Evolutionary conservation across 441 rosid species (phyloP).

Genomic region (Kokia cookei): DNA sequence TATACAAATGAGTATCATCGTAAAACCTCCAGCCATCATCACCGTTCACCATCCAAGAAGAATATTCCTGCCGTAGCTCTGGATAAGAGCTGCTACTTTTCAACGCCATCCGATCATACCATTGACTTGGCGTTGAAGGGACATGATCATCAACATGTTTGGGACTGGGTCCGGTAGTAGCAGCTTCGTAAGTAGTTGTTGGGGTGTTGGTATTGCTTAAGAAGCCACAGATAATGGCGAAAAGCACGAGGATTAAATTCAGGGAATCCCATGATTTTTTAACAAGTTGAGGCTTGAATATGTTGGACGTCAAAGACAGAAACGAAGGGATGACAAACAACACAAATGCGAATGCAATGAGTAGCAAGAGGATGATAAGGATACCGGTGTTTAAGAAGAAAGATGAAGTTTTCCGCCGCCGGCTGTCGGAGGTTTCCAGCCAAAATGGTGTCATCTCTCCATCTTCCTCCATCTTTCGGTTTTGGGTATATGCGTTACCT

Average conservation of each 20-base stretch:
- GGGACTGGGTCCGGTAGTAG: slow-evolving; percentile 14
- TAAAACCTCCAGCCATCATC: slow-evolving; percentile 60
- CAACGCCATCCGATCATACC: slow-evolving; percentile 38
- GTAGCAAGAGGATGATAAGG: slow-evolving; percentile 28
- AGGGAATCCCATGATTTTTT: slow-evolving; percentile 78
- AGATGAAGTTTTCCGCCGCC: slow-evolving; percentile 33
- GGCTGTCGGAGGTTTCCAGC: slow-evolving; percentile 36
- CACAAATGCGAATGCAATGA: slow-evolving; percentile 28
- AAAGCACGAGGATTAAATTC: slow-evolving; percentile 62
- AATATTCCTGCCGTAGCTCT: slow-evolving; percentile 55
- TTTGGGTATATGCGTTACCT: not conserved
- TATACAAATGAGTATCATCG: slow-evolving; percentile 57
- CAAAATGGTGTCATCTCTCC: slow-evolving; percentile 61
- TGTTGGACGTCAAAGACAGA: slow-evolving; percentile 43
- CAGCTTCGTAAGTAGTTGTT: slow-evolving; percentile 5
- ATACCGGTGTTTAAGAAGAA: slow-evolving; percentile 39
- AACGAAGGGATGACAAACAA: slow-evolving; percentile 51
- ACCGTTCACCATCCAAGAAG: slow-evolving; percentile 15
- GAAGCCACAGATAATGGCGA: slow-evolving; percentile 75
- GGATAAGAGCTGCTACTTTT: slow-evolving; percentile 73
- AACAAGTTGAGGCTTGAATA: slow-evolving; percentile 51
- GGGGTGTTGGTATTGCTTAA: slow-evolving; percentile 32
- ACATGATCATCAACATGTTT: slow-evolving; percentile 14
- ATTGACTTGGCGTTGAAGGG: slow-evolving; percentile 31
- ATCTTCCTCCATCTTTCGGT: slow-evolving; percentile 43